phyloP scores from a whole-genome alignment of 768 basidiomycete genomes.

The Kondoa malvinella region DNA sequence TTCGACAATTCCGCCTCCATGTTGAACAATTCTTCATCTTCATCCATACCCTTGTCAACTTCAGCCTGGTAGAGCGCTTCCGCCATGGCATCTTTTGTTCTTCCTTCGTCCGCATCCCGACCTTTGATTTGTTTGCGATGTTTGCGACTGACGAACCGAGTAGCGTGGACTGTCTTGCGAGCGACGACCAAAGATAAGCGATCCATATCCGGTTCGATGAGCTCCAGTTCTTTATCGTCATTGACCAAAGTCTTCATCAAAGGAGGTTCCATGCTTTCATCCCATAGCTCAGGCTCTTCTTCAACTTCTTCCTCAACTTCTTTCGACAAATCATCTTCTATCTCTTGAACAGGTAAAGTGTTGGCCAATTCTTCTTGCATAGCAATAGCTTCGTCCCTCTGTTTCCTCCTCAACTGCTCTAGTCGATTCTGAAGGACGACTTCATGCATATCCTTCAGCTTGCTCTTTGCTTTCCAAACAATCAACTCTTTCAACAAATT shows the following conservation, averaged over 20 bases:
- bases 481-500: slow-evolving; percentile 71
- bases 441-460: slow-evolving; percentile 79
- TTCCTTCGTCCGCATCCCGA: not conserved
- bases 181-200: slow-evolving; percentile 51
- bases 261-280: slow-evolving; percentile 60
- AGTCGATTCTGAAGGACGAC: slow-evolving; percentile 89
- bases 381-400: slow-evolving; percentile 85
- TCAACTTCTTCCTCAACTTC: slow-evolving; percentile 32
- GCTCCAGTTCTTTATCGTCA: slow-evolving; percentile 68
- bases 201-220: slow-evolving; percentile 45
- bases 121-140: not conserved
- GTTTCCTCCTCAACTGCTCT: slow-evolving; percentile 85
- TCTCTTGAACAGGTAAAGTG: slow-evolving; percentile 48
- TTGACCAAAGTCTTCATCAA: slow-evolving; percentile 51
- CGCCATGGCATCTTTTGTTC: slow-evolving; percentile 10
- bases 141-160: slow-evolving; percentile 66
- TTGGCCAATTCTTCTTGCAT: slow-evolving; percentile 63
- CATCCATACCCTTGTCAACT: slow-evolving; percentile 79
- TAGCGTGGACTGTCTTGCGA: slow-evolving; percentile 62
- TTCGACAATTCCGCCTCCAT: slow-evolving; percentile 66
- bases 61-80: slow-evolving; percentile 37
- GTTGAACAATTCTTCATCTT: slow-evolving; percentile 90
- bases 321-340: slow-evolving; percentile 34
- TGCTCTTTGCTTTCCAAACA: slow-evolving; percentile 97
- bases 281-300: slow-evolving; percentile 47